Conservation (phyloP, 345 rosid genomes). For the Eucalyptus cladocalyx region DNA sequence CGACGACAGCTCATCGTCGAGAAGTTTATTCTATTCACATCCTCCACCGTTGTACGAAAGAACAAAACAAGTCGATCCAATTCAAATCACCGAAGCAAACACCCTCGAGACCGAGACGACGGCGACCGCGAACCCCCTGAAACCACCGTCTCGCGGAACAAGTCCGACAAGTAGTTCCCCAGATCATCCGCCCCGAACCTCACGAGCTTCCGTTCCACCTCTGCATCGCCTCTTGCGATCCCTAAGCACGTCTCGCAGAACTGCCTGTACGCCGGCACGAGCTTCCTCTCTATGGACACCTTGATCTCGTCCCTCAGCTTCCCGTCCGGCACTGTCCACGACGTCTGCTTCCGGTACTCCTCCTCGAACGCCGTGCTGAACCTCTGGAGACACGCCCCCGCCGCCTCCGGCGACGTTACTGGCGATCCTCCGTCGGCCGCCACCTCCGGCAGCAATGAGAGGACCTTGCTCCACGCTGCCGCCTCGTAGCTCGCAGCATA, state of each 20-base stretch:
- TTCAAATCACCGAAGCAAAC: neutral
- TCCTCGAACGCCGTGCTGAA: slow-evolving; percentile 11
- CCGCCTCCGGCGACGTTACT: neutral
- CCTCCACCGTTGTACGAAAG: neutral
- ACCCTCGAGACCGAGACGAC: neutral
- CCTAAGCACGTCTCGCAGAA: neutral
- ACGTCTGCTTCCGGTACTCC: slow-evolving; percentile 12
- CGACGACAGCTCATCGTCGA: neutral
- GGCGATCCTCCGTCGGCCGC: neutral
- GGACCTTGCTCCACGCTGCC: slow-evolving; percentile 3
- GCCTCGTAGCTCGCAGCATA: slow-evolving; percentile 4
- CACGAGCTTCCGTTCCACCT: neutral
- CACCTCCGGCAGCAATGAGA: neutral
- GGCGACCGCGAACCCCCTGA: neutral
- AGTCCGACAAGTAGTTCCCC: slow-evolving; percentile 9
- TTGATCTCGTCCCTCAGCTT: slow-evolving; percentile 18
- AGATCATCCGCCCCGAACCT: slow-evolving; percentile 12
- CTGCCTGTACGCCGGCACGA: neutral
- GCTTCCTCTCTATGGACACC: slow-evolving; percentile 1
- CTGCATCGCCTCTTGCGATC: neutral
- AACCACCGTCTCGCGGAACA: neutral
- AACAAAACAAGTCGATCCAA: neutral
- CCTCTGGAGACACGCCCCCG: neutral
- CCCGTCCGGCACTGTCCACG: slow-evolving; percentile 7
- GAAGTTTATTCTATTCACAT: neutral